These are phyloP conservation scores for Paratrypanosoma confusum DNA, from an alignment of 208 protist species.

Conservation along the genomic window DNA sequence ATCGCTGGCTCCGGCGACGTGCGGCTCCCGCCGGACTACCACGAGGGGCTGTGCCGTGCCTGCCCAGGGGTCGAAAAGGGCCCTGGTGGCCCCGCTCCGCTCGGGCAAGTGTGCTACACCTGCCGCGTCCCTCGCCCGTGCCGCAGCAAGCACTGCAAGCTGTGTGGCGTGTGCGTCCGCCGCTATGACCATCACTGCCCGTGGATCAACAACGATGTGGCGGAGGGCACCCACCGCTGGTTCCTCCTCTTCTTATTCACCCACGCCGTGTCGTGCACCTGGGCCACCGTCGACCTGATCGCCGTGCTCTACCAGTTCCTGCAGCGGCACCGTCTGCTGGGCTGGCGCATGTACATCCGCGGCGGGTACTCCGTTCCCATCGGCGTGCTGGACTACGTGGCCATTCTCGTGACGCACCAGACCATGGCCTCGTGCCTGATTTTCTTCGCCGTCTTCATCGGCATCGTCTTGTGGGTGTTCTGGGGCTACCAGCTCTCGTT, in stretches of 20 bases:
- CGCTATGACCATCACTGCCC: conserved; percentile 95
- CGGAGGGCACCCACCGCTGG: conserved; percentile 87
- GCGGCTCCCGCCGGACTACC: too few species aligned
- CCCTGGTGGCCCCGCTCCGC: conserved; percentile 5
- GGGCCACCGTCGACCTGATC: conserved; percentile 59
- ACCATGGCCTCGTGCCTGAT: conserved; percentile 47
- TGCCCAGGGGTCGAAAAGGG: too few species aligned
- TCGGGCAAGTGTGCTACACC: conserved; percentile 45
- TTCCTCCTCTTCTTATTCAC: conserved; percentile 83
- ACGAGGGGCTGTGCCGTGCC: too few species aligned
- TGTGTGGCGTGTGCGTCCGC: conserved; percentile 89
- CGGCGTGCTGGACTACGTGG: conserved; percentile 38
- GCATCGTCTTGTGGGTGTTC: conserved; percentile 65
- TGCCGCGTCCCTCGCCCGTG: conserved; percentile 73
- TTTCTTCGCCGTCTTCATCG: conserved; percentile 65
- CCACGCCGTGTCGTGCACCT: conserved; percentile 78
- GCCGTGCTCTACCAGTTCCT: conserved; percentile 46
- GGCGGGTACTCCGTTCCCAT: too few species aligned
- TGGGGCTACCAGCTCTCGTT: conserved; percentile 78
- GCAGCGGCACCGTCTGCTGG: conserved; percentile 32
- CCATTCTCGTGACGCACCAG: conserved; percentile 47
- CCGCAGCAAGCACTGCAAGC: conserved; percentile 90
- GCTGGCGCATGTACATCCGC: conserved; percentile 40
- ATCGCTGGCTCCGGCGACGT: conserved; percentile 9
- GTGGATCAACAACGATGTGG: conserved; percentile 96